Base-by-base conservation (phyloP, 257 asterid genomes). In the Lycium ferocissimum region DNA sequence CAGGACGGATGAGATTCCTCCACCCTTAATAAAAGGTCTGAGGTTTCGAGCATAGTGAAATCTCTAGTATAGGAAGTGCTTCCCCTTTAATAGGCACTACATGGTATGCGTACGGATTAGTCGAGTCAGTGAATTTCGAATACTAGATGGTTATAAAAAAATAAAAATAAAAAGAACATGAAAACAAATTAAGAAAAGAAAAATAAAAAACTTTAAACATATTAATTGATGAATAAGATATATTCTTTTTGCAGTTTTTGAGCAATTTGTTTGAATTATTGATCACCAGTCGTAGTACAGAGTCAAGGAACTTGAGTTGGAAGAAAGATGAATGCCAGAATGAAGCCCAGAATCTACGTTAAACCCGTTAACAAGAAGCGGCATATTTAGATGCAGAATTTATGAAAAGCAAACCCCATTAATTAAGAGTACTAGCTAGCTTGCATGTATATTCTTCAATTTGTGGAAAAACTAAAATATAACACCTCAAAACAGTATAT, bases 351-450 rank as follows among this genome's bases (percentile, higher is more conserved):
- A 26, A 72, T 45, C 17, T 73, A 45, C 12, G 59, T 47, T 56
- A 18, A 59, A 17, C 65, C 18, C 65, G 26, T 22, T 47, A 73
- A 73, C n/a, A 73, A 47, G 80, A 73, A 73, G 61, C 80, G 47
- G 80, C 73, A 12, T 66, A 66, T 66, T 66, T 66, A 11, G 45
- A 35, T 66, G 47, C 73, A 33, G 73, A 47, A 47, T 47, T 73
- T 45, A 47, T 2, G 80, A 73, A 14, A 73, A 47, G 38, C 43
- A 43, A 20, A 47, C 12, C 80, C 57, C n/a, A 20, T 10, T 47
- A 45, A 47, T 43, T 72, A 72, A 72, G 71, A 22, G 71, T 22
- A 62, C 35, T 61, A 61, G 67, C 69, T 62, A 62, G 47, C 51
- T 40, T 61, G 20, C 20, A 45, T 47, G 5, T 59, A 59, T 51